Base-by-base conservation (phyloP, 257 asterid genomes). In the Buddleja alternifolia region DNA sequence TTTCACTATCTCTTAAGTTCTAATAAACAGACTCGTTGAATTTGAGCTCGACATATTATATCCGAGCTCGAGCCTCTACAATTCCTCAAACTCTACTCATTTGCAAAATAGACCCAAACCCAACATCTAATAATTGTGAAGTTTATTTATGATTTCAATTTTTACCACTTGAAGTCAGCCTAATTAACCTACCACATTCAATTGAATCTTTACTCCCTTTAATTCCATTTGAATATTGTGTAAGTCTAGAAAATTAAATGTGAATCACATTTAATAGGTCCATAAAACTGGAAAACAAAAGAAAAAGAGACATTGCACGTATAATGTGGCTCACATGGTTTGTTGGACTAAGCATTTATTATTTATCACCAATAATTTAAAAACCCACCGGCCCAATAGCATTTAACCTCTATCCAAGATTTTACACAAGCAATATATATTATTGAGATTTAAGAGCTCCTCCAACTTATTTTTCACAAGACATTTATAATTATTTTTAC, bases 331-430 rank as follows among this genome's bases (percentile, higher is more conserved):
- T 67, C 76, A 57, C 78, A 67, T 59, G 60, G 5, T 45, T 70
- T 52, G 20, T 44, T 67, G 73, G 73, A 56, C 66, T 52, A 46
- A 7, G 54, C 81, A 75, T 71, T 57, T 71, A 66, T 19, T 24
- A 15, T 42, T 4, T 51, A 51, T 16, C 34, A 21, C 3, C 24
- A 61, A 34, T 39, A 63, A 25, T 70, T 51, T 3, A 19, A 37
- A 19, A 37, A 2, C 25, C 77, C 55, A 71, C 82, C 75, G 82
- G 76, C 82, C 71, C 24, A 66, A 37, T 25, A 23, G 37, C 48
- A 67, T 54, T 56, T 24, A 36, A 47, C 62, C 51, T 1, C 34
- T 29, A 29, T 5, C 34, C 34, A 29, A 29, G 1, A 56, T 69
- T 45, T 17, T 66, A 17, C 32, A 16, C 68, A 21, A 8, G 17